Base-by-base conservation (phyloP, 2,329 filamentous ascomycete genomes). In the Alternaria triticina region DNA sequence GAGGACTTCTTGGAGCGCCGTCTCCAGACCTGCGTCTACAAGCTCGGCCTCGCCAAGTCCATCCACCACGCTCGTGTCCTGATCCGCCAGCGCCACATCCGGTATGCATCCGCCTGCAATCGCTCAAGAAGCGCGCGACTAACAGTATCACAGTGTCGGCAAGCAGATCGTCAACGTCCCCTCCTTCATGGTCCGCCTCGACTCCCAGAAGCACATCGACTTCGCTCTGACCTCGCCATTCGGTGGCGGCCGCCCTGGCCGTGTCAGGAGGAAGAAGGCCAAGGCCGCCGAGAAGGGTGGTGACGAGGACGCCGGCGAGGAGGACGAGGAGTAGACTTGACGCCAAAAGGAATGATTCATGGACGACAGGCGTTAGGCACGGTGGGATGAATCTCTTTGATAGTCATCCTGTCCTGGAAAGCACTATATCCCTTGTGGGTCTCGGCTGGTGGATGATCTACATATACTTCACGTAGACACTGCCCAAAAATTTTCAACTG, bases 141-240 rank as follows among this genome's bases (percentile, higher is more conserved):
- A 70, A 75, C 64, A 59, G n/a, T 43, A 49, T 61, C 33, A 54
- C 72, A 88, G 94, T 82, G 96, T 99, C 83, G 96, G 96, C 86
- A 99, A 99, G 93, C 96, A 99, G 89, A 98, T 99, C 83, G 96
- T 99, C 89, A 99, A 99, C 86, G 96, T 99, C 67, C 96, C 96
- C 74, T 98, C 95, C 60, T 99, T 97, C 91, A 91, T 99, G 83
- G 96, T 99, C 85, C 96, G 96, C 87, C 93, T 99, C 82, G 96
- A 99, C 89, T 97, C 94, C 80, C 96, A 99, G 91, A 99, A 99
- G 93, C 96, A 99, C 91, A 98, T 99, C 81, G 96, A 99, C 89
- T 98, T 99, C 84, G 89, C 96, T 70, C 90, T 99, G 74, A 96
- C 91, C 86, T 98, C 95, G 82, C 95, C 96, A 83, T 97, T 97